A percentile compares a stretch with the other conserved stretches of the same genome.
phyloP scores from a whole-genome alignment of 2,329 filamentous ascomycete species.

The Xylaria sp. region DNA sequence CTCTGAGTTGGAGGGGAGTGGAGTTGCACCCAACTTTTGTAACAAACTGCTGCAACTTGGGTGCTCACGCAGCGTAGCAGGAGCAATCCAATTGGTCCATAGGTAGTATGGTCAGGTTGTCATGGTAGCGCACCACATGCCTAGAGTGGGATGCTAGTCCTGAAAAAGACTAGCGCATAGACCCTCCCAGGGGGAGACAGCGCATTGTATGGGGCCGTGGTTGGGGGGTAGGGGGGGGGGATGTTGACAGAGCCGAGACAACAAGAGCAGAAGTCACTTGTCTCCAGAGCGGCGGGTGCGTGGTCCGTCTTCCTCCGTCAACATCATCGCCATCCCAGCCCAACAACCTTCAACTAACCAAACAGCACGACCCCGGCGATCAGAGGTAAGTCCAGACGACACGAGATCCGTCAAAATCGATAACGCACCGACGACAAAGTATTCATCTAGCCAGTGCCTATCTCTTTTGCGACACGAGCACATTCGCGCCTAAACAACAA shows the following conservation, averaged over 20 bases:
- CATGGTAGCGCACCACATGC: slow-evolving; percentile 47
- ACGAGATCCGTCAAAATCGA: slow-evolving; percentile 1
- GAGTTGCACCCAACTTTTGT: slow-evolving; percentile 10
- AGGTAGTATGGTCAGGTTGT: slow-evolving; percentile 43
- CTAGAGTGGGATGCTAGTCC: slow-evolving; percentile 36
- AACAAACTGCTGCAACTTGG: slow-evolving; percentile 11
- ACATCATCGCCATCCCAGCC: slow-evolving; percentile 32
- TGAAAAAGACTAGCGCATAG: slow-evolving; percentile 31
- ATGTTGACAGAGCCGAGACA: slow-evolving; percentile 38
- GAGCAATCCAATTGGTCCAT: slow-evolving; percentile 20
- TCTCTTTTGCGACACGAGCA: slow-evolving; percentile 28
- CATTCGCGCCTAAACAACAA: slow-evolving; percentile 11
- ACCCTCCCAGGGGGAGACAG: slow-evolving; percentile 42
- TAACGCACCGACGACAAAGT: slow-evolving; percentile 12
- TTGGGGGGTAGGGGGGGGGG: slow-evolving; percentile 38
- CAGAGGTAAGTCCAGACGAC: slow-evolving; percentile 32
- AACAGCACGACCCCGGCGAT: slow-evolving; percentile 18
- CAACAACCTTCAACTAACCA: slow-evolving; percentile 33
- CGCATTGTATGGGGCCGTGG: slow-evolving; percentile 35
- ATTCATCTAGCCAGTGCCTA: slow-evolving; percentile 12
- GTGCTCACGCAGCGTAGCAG: slow-evolving; percentile 10
- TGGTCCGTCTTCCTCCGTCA: slow-evolving; percentile 33
- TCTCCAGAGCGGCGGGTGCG: slow-evolving; percentile 21
- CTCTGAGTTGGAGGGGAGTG: slow-evolving; percentile 9
- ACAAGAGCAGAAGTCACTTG: slow-evolving; percentile 34